Base-by-base conservation (phyloP, 1,284 basidiomycete species). In the Ceratobasidium sp. region DNA sequence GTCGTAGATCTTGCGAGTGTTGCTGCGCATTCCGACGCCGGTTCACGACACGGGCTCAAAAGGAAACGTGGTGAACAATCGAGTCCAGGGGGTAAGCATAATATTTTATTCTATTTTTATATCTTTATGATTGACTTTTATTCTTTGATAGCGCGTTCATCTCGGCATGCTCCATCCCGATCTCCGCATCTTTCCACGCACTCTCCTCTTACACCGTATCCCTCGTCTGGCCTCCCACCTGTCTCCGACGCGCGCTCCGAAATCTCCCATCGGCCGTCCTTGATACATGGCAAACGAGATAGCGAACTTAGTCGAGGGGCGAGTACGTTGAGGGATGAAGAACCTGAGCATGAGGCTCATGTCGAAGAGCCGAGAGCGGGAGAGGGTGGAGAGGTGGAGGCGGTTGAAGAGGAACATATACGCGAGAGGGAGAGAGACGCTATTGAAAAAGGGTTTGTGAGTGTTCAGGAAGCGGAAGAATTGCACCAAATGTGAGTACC, bases 401-500 rank as follows among this genome's bases (percentile, higher is more conserved):
- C 56, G n/a, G 53, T 66, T 27, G 54, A 74, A 36, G 47, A 65
- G 36, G 69, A 54, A 31, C 50, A 65, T 54, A 24, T 53, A 47
- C 59, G 59, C 19, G 62, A 75, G 54, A 47, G 73, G 24, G 74
- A 59, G 24, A 29, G 54, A 57, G 78, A 79, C 54, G 78, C 78
- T n/a, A 74, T 79, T 17, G 78, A 77, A 24, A 77, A 72, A 45
- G 78, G 74, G 24, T 53, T 78, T 54, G 75, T 79, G 31, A 67
- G 74, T 27, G 77, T 77, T 60, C 62, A 65, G 17, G 76, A 79
- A 50, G 78, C 78, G 22, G 59, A 53, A n/a, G 76, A 78, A 57
- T 69, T 79, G 53, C 77, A 79, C 72, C 51, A 59, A 47, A 75
- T 78, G 78, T 79, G 51, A 66, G 77, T 54, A 14, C n/a, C n/a